Evolutionary conservation across 345 rosid species (phyloP), one percentile per base, ranked within the genome.

Genomic region (Eucalyptus coolabah): DNA sequence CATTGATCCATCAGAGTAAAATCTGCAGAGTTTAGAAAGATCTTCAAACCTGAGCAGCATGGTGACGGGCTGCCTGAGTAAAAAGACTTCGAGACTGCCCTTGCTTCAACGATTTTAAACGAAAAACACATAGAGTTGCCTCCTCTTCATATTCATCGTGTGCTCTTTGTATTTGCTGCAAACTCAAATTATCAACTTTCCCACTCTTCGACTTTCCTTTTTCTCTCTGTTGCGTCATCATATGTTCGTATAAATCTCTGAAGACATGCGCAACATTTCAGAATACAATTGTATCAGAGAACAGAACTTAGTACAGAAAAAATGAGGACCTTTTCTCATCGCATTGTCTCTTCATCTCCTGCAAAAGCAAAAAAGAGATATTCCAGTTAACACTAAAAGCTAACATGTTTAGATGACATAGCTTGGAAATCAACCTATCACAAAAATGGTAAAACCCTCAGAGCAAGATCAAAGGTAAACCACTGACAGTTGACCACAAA

Each of bases 311-410:
- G 65, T 42, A 69, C 44, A 83, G 30, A 53, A 82, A 59, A 63
- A 88, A 90, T 45, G 90, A 91, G 50, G 86, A 97, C 99, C 99
- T 96, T 94, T 98, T 98, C 89, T 95, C 99, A 83, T 98, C 98
- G 42, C 99, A 98, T 89, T 96, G 99, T 88, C 95, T 95, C 94
- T 97, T 98, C 99, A 98, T 98, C 91, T 98, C 99, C 99, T 98
- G 96, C 90, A 93, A 83, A 34, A 86, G 26, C 80, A 67, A 89
- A 87, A 63, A 89, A 87, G 21, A 87, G 30, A 65, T 47, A 28
- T 56, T 40, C 63, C n/a, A 53, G 47, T 24, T 34, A 51, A 77
- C 83, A 77, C 83, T 77, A 23, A 77, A 77, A 12, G 83, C 83
- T 77, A 37, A 77, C 45, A 37, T 77, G 83, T 77, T 77, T 21